These are phyloP conservation scores for Cyclaneusma minus DNA, from an alignment of 2,329 filamentous ascomycete species.

Conservation along the genomic window DNA sequence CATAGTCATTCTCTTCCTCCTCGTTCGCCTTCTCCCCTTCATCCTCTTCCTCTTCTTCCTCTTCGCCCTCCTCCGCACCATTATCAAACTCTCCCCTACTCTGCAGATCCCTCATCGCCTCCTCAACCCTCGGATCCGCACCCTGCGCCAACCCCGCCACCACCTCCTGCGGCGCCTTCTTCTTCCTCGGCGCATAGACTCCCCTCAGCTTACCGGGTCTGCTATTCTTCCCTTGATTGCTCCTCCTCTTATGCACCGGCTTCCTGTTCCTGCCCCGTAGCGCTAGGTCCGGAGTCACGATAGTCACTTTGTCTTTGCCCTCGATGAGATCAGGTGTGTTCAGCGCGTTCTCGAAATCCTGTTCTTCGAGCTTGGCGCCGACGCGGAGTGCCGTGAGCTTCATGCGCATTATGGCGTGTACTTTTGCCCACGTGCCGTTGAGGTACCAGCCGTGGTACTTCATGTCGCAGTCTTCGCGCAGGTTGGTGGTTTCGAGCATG, in stretches of 20 bases:
- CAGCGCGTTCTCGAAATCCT: slow-evolving; percentile 29
- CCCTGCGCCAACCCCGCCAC: slow-evolving; percentile 2
- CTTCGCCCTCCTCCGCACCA: slow-evolving; percentile 7
- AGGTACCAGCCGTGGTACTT: slow-evolving; percentile 69
- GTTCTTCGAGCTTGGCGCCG: slow-evolving; percentile 31
- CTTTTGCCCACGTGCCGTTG: slow-evolving; percentile 67
- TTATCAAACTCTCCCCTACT: slow-evolving; percentile 5
- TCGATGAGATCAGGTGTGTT: slow-evolving; percentile 17
- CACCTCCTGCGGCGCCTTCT: slow-evolving; percentile 2
- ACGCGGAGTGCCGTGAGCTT: slow-evolving; percentile 60
- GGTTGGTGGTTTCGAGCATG: slow-evolving; percentile 47
- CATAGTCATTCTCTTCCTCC: slow-evolving; percentile 8
- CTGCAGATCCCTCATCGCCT: background rate
- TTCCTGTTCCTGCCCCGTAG: background rate
- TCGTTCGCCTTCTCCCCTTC: slow-evolving; percentile 10
- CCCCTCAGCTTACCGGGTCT: slow-evolving; percentile 8
- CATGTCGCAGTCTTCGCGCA: slow-evolving; percentile 42
- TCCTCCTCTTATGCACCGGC: background rate
- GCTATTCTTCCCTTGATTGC: slow-evolving; percentile 7
- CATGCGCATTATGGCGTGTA: slow-evolving; percentile 73
- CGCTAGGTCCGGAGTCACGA: background rate
- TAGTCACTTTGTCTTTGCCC: slow-evolving; percentile 6
- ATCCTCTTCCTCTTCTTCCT: slow-evolving; percentile 17
- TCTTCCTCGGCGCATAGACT: slow-evolving; percentile 6
- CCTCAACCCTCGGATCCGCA: background rate